Evolutionary conservation across 2,329 filamentous ascomycete genomes (phyloP), one percentile per base, ranked within the genome.

Genomic region (Allantophomopsis lycopodina): DNA sequence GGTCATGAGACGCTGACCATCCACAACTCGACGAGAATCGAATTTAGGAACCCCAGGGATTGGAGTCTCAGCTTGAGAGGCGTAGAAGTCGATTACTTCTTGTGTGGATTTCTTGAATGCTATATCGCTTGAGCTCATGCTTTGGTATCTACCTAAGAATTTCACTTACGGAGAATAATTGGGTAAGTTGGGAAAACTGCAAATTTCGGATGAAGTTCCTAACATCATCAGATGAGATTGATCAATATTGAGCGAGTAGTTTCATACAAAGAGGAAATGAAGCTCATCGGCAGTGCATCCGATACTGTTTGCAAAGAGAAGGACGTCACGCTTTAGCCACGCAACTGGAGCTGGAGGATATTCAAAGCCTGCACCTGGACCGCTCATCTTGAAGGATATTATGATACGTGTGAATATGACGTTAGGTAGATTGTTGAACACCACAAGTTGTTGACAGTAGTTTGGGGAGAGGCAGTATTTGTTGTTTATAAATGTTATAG

Each of bases 271-370:
- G 63, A 94, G 78, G 57, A 89, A 94, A 57, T 94, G 86, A 54
- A 94, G 75, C 68, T 95, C 88, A 51, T 94, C 79, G n/a, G 72
- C 71, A 11, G 76, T 89, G 55, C 72, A 79, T 41, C 88, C 88
- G 58, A 95, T 89, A 63, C 81, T 89, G 61, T 82, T 81, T 50
- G 88, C 87, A 60, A 95, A 95, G 45, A 96, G 77, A 45, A 95
- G 69, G 30, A 79, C 76, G 67, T 95, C 88, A 48, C 88, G 77
- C 72, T 88, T 87, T 52, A 84, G 62, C 88, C 87, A 95, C 51
- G 79, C 73, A 10, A 94, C 85, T 55, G 80, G 73, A 54, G 75
- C 66, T 36, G 73, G 61, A 42, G 85, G 84, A 59, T 83, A 94
- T 61, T 91, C 75, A 62, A 88, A 87, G 53, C 86, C 85, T 56